Conservation (phyloP, 768 basidiomycete species). For the Tulasnella sp. region DNA sequence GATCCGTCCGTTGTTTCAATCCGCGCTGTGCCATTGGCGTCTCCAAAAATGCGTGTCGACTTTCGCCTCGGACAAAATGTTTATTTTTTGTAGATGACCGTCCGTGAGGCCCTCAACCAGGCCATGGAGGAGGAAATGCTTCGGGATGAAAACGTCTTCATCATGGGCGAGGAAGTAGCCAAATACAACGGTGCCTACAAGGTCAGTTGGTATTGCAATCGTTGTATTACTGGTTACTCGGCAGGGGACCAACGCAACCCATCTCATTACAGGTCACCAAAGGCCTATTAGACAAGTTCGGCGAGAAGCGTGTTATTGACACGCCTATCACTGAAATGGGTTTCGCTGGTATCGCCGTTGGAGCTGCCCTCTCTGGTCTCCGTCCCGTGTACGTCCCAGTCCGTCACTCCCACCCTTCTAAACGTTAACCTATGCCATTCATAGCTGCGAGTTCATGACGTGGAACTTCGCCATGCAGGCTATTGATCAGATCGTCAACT, state of each 20-base stretch:
- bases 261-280: constrained; percentile 74
- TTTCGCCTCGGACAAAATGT: neutral
- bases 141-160: constrained; percentile 89
- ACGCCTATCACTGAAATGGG: constrained; percentile 98
- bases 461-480: constrained; percentile 99
- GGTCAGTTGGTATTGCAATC: constrained; percentile 44
- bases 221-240: neutral
- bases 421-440: constrained; percentile 4
- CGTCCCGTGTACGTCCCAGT: constrained; percentile 69
- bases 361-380: constrained; percentile 90
- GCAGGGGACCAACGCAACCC: neutral
- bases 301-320: constrained; percentile 96
- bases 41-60: neutral
- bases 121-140: constrained; percentile 99
- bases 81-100: constrained; percentile 72
- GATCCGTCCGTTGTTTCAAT: neutral
- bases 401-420: constrained; percentile 28
- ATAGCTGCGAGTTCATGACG: constrained; percentile 98
- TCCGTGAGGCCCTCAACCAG: constrained; percentile 93
- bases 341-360: constrained; percentile 94
- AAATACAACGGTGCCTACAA: constrained; percentile 98
- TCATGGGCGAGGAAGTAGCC: constrained; percentile 97
- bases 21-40: neutral
- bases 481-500: constrained; percentile 99
- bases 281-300: constrained; percentile 97